Base-by-base conservation (phyloP, 352 stramenopile genomes). In the Phytophthora quininea region DNA sequence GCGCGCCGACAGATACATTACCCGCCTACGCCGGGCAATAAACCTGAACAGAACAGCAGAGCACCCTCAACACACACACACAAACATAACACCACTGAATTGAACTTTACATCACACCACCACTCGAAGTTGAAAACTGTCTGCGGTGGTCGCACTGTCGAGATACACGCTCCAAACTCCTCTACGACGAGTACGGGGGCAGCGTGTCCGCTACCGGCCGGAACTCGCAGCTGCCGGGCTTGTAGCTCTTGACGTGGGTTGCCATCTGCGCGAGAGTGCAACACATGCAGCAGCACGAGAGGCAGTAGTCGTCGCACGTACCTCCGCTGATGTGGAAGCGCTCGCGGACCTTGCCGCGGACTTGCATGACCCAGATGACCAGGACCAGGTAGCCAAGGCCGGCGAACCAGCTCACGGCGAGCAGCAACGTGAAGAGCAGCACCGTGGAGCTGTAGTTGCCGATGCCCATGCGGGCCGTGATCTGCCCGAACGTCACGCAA, bases 221-320 rank as follows among this genome's bases (percentile, higher is more conserved):
- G 27, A 86, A 82, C 33, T 67, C 64, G 57, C 71, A 81, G 31
- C 31, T 67, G 14, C 69, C 69, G 3, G 74, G 76, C 10, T 56
- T 77, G 72, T 88, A 88, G 50, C 71, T 85, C 55, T 85, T 82
- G 32, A 79, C 48, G 56, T 88, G 76, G 1, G 69, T 77, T 3
- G 72, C 74, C n/a, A 85, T 64, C 50, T 88, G 72, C 11, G 72
- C 66, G 62, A 87, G 47, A 9, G 64, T 52, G 64, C 74, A 86
- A 54, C 66, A 78, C 8, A 87, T n/a, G n/a, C n/a, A n/a, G 35
- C 67, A 81, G 40, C 64, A 72, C 8, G 76, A 38, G 8, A 49
- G 58, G 32, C 59, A 73, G 45, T 47, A 73, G 49, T 87, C 78
- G 2, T 27, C 55, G 38, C 35, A 73, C 19, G 51, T 69, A 24